Evolutionary conservation across 1,139 yeast genomes (phyloP), one percentile per base, ranked within the genome.

Genomic region (Trichomonascaceae sp.): DNA sequence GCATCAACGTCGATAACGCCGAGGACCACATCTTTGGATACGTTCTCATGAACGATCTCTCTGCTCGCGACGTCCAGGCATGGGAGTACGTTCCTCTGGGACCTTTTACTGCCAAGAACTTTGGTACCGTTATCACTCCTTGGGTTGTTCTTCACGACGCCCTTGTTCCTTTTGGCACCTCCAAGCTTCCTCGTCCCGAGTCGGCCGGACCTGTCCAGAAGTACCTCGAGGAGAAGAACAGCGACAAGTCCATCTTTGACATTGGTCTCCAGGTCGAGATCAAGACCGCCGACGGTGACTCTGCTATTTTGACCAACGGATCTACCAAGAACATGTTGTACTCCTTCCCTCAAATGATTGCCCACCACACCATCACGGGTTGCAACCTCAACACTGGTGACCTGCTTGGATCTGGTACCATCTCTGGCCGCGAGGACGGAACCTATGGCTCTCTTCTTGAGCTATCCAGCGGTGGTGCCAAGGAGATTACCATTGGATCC

Each of bases 51-150:
- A 49, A 49, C 33, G 53, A 49, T 33, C 47, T 2, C 13, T 17
- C 22, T 26, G 39, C 53, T 3, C 36, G 53, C 14, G 53, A 49
- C 29, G 33, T 49, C 20, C 53, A 49, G 30, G 47, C 48, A 2
- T 49, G 52, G 51, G 53, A 49, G 29, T 45, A 45, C 30, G 49
- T 46, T 5, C 53, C 53, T 5, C 42, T 49, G 9, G 53, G 53
- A 4, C 53, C 53, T 1, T 48, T 48, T 35, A 38, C 47, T 8
- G 46, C 48, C 11, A 49, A 49, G 37, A 47, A 43, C 32, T 49
- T 48, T 32, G 51, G 46, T 18, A 48, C 53, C 3, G 39, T 48
- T 2, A 40, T 49, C 13, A 43, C 50, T 1, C 44, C 52, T 4
- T 49, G 53, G 53, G 45, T 49, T 2, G 46, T 49, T 8, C 37